Percentiles rank a stretch among this genome's conserved stretches.
Conservation (phyloP, 169 alveolate genomes). For the Cryptosporidium canis region DNA sequence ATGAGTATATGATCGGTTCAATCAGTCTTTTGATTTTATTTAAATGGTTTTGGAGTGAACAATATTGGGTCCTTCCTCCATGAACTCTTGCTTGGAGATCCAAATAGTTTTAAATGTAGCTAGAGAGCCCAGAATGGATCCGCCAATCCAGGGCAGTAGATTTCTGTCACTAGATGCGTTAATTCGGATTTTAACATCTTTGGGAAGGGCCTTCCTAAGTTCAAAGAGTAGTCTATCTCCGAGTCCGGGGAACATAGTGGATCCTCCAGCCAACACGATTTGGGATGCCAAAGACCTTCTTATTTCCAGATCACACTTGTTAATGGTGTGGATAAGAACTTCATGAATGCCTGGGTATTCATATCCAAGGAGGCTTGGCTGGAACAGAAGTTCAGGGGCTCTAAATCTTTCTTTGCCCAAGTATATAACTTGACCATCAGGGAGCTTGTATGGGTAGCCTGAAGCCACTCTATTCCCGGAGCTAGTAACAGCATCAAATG, state of each 20-base stretch:
- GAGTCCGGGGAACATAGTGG: conserved; percentile 85
- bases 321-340: conserved; percentile 81
- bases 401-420: conserved; percentile 83
- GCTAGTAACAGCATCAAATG: conserved; percentile 58
- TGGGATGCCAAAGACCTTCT: conserved; percentile 81
- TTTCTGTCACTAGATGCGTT: conserved; percentile 84
- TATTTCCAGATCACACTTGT: conserved; percentile 86
- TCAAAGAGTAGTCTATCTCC: conserved; percentile 86
- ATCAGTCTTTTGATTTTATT: background rate
- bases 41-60: conserved; percentile 78
- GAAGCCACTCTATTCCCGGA: conserved; percentile 73
- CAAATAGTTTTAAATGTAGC: conserved; percentile 86
- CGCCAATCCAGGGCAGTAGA: conserved; percentile 88
- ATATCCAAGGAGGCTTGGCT: conserved; percentile 83
- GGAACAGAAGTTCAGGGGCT: conserved; percentile 89
- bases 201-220: conserved; percentile 81
- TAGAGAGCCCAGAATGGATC: conserved; percentile 85
- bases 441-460: conserved; percentile 81
- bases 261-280: conserved; percentile 87
- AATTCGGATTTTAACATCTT: conserved; percentile 76
- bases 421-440: conserved; percentile 84
- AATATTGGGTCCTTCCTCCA: conserved; percentile 84
- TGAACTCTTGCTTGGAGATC: conserved; percentile 86
- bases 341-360: conserved; percentile 85
- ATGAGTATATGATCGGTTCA: background rate